Conservation (phyloP, 148 eudicot genomes). For the Camellia granthamiana region DNA sequence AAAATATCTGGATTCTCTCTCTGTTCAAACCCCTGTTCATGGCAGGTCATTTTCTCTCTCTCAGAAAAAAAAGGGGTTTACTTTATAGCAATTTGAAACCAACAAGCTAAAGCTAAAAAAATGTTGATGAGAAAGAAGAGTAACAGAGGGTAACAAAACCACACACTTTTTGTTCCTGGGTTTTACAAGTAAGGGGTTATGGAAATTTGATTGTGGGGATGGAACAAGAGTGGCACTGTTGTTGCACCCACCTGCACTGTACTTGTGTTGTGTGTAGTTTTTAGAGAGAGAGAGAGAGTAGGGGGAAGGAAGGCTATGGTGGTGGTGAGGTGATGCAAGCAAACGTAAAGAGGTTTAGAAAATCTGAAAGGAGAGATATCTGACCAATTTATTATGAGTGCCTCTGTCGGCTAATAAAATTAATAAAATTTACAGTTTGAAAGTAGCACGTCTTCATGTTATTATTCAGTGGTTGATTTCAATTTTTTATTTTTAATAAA, state of each 20-base stretch:
- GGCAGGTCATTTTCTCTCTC: constrained; percentile 20
- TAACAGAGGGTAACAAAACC: constrained; percentile 29
- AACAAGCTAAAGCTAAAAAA: background rate
- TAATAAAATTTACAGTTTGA: no score
- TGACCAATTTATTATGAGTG: background rate
- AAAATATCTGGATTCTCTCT: constrained; percentile 27
- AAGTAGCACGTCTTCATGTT: no score
- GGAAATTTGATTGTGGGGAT: constrained; percentile 17
- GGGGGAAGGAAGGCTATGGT: constrained; percentile 6
- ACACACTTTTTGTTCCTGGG: constrained; percentile 27
- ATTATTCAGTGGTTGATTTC: no score
- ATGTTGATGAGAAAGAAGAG: constrained; percentile 42
- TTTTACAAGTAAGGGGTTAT: constrained; percentile 18
- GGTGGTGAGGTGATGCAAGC: constrained; percentile 41
- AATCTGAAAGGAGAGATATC: constrained; percentile 35
- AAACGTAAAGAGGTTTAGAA: constrained; percentile 12
- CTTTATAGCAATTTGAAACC: constrained; percentile 18
- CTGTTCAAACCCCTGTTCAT: constrained; percentile 43
- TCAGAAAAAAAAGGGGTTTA: constrained; percentile 4
- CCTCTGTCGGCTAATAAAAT: background rate
- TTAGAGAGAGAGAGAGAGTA: background rate
- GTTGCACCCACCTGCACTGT: constrained; percentile 15
- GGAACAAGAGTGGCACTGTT: constrained; percentile 22
- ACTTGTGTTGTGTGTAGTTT: constrained; percentile 9
- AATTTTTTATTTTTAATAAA: no score